Conservation (phyloP, 2,329 filamentous ascomycete genomes). For the Fusarium redolens region DNA sequence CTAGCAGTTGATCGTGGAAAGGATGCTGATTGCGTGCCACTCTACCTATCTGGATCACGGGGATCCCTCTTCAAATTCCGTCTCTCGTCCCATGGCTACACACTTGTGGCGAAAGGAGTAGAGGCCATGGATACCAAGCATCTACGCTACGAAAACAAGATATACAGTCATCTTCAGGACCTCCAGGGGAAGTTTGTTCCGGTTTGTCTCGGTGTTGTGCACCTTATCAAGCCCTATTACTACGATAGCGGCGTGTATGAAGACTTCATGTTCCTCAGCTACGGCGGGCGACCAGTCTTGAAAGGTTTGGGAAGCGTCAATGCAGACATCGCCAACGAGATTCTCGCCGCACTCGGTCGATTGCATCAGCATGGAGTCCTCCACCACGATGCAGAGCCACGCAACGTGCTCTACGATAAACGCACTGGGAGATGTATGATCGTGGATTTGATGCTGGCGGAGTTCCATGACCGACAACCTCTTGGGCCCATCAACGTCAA, state of each 20-base stretch:
- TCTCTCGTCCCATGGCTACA: neutral
- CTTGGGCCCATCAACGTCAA: neutral
- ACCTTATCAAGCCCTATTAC: neutral
- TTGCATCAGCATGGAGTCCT: neutral
- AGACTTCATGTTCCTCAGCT: neutral
- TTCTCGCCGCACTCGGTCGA: neutral
- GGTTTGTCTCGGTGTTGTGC: neutral
- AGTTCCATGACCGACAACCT: neutral
- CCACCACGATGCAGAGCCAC: neutral
- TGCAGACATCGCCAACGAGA: too few relatives aligned
- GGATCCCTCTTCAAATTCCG: neutral
- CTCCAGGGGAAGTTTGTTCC: neutral
- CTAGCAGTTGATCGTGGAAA: conserved; percentile 46
- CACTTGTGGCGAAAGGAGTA: neutral
- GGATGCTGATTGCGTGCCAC: neutral
- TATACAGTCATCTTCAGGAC: neutral
- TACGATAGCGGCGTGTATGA: neutral
- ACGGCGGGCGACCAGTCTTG: neutral
- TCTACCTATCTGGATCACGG: neutral
- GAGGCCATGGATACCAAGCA: neutral
- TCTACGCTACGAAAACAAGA: neutral
- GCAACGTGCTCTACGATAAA: neutral
- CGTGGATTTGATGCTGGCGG: neutral
- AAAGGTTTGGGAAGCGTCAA: too few relatives aligned
- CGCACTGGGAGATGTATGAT: neutral